Evolutionary conservation across 192 early-diverging fungal genomes (phyloP), one percentile per base, ranked within the genome.

Genomic region (Diversispora epigaea): DNA sequence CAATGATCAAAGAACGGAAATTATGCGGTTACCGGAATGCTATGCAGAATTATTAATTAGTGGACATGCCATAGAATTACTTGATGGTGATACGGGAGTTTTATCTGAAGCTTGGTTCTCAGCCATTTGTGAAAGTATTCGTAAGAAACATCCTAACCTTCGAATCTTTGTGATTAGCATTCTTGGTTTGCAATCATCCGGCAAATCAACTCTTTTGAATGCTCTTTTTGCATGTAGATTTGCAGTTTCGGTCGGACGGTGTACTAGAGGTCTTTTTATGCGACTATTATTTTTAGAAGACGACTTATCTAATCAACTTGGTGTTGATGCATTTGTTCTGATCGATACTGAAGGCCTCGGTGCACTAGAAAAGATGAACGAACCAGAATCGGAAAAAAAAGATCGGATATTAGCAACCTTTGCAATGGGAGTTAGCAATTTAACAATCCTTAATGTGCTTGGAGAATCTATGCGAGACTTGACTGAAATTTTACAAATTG

Each of bases 261-360:
- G 73, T 44, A 75, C 73, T 46, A 45, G 41, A n/a, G n/a, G n/a
- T n/a, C n/a, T n/a, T n/a, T n/a, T n/a, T n/a, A n/a, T n/a, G n/a
- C n/a, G n/a, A n/a, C n/a, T n/a, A n/a, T n/a, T n/a, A n/a, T n/a
- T n/a, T n/a, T n/a, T n/a, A n/a, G n/a, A n/a, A n/a, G n/a, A 75
- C 49, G 47, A 75, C 14, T 56, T 75, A 32, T 17, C 25, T 46
- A 32, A 75, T 14, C 32, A 75, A 66, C 61, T 75, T 41, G n/a
- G 44, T 21, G 46, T 75, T 17, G 73, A 75, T 47, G 73, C 73
- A 65, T 44, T 75, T 43, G 14, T 75, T 8, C 46, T 65, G n/a
- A 65, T 75, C 17, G 73, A 75, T 55, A 75, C 61, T 49, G 73
- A 75, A 65, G 73, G 73, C 39, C 73, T 75, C 32, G 61, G 73